phyloP scores from a whole-genome alignment of 768 basidiomycete genomes.

The Mycena olivaceomarginata region DNA sequence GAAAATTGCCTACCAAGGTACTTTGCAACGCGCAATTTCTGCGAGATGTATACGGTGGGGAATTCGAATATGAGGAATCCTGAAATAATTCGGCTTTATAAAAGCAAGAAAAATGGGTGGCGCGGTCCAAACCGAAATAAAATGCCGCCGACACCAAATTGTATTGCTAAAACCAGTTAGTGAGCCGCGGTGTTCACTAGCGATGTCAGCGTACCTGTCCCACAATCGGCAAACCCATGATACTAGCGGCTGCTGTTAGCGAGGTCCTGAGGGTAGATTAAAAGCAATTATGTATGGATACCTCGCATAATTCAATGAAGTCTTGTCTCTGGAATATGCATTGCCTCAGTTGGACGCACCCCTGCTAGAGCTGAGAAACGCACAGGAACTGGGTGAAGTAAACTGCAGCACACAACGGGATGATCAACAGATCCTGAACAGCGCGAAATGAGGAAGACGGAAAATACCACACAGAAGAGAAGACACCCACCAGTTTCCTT shows the following conservation, averaged over 20 bases:
- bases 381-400: slow-evolving; percentile 83
- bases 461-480: background rate
- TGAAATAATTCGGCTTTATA: slow-evolving; percentile 41
- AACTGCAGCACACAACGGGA: slow-evolving; percentile 76
- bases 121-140: slow-evolving; percentile 68
- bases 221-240: slow-evolving; percentile 80
- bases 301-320: slow-evolving; percentile 84
- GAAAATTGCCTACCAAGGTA: slow-evolving; percentile 68
- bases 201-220: slow-evolving; percentile 65
- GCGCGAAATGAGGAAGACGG: background rate
- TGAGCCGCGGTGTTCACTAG: slow-evolving; percentile 1
- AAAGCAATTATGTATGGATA: slow-evolving; percentile 39
- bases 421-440: slow-evolving; percentile 69
- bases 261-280: background rate
- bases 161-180: slow-evolving; percentile 64
- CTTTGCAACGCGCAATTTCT: slow-evolving; percentile 76
- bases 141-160: slow-evolving; percentile 80
- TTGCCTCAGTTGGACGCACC: background rate
- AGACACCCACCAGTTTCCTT: slow-evolving; percentile 70
- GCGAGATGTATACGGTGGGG: slow-evolving; percentile 79
- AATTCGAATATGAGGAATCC: slow-evolving; percentile 79
- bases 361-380: slow-evolving; percentile 38
- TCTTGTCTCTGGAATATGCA: slow-evolving; percentile 72
- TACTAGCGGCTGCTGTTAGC: slow-evolving; percentile 54
- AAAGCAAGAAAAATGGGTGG: background rate